Evolutionary conservation across 2,329 filamentous ascomycete species (phyloP), one percentile per base, ranked within the genome.

Genomic region (Fusarium mexicanum): DNA sequence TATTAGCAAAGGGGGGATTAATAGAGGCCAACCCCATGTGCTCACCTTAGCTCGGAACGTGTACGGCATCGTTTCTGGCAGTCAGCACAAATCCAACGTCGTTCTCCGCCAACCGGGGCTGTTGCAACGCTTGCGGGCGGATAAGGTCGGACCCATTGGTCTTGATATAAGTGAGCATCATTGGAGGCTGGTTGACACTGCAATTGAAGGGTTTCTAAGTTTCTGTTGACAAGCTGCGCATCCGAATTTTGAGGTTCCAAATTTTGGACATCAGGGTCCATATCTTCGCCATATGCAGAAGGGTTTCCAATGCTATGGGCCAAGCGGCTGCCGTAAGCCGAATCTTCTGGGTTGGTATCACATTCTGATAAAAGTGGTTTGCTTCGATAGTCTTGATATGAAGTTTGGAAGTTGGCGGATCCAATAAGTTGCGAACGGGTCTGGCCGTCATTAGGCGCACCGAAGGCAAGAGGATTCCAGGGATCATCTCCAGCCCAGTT

Each of bases 1-100:
- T 61, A 71, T 80, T 35, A 79, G 78, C 71, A 46, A 47, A 17
- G 47, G 31, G 18, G 16, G 59, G 29, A 8, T 46, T 41, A 38
- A 22, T 46, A n/a, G 20, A 17, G 46, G 29, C 12, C 43, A 37
- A 7, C 17, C 13, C 18, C 16, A 17, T n/a, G 17, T 22, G 41
- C 63, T 60, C 83, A 91, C 89, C 86, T 90, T 59, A 89, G 77
- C 75, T 90, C 88, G 5, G 89, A 90, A 63, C 82, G 85, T 5
- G 87, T 91, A 77, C 84, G 89, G 61, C 88, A 79, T 7, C 14
- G 12, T 35, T 81, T 81, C 0, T 80, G 40, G 73, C 89, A 91
- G 1, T 69, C 71, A 8, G 72, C 67, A 53, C 87, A 89, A 13
- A 71, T 44, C 43, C 82, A 75, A 38, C 65, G 70, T 33, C 46